These are phyloP conservation scores for Mycocentrospora acerina DNA, from an alignment of 2,329 filamentous ascomycete genomes.

Conservation along the genomic window DNA sequence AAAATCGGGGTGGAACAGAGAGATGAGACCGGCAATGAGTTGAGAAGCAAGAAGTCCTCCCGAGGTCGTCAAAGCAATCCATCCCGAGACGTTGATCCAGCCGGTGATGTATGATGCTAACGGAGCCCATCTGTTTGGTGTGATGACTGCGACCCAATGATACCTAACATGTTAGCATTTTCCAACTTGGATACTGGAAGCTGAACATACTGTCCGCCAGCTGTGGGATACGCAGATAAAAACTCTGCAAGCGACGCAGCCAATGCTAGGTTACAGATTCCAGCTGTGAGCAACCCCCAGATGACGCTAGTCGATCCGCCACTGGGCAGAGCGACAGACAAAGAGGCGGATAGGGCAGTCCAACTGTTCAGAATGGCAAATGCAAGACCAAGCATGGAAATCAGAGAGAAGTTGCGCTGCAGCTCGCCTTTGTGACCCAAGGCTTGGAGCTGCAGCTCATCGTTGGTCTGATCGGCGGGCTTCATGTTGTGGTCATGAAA, in stretches of 20 bases:
- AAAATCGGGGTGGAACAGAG: conserved; percentile 61
- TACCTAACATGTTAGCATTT: conserved; percentile 54
- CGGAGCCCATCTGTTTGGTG: conserved; percentile 61
- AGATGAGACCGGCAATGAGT: conserved; percentile 66
- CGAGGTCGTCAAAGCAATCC: conserved; percentile 67
- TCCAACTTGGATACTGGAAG: not conserved
- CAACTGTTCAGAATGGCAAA: conserved; percentile 66
- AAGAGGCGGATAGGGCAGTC: conserved; percentile 61
- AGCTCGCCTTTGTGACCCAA: conserved; percentile 61
- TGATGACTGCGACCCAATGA: conserved; percentile 69
- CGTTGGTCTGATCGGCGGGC: conserved; percentile 20
- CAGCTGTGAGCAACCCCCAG: conserved; percentile 63
- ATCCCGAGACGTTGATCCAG: conserved; percentile 73
- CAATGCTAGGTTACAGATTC: conserved; percentile 68
- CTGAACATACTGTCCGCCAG: conserved; percentile 34
- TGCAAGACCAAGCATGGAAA: conserved; percentile 63
- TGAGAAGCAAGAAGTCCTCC: conserved; percentile 68
- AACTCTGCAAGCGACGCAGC: conserved; percentile 72
- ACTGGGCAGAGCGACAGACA: conserved; percentile 65
- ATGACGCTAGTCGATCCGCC: conserved; percentile 71
- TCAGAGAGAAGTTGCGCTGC: conserved; percentile 58
- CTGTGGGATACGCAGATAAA: conserved; percentile 62
- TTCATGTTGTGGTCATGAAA: conserved; percentile 19
- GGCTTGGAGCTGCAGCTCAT: conserved; percentile 39
- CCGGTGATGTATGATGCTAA: conserved; percentile 70